These are phyloP conservation scores for Leptodermis oblonga DNA, from an alignment of 257 asterid species.

Conservation along the genomic window DNA sequence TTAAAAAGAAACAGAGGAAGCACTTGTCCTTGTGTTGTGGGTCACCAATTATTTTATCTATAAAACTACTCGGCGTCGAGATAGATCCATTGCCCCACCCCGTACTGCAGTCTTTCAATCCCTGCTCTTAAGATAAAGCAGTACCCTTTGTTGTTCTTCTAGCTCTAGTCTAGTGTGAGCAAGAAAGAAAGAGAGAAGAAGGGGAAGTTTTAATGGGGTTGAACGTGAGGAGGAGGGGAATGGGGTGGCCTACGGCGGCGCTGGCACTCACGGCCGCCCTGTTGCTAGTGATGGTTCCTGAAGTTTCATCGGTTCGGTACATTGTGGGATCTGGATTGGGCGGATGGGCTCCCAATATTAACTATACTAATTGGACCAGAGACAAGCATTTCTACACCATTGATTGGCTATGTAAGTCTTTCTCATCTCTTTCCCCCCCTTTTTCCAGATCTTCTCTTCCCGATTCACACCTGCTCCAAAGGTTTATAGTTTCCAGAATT, in stretches of 20 bases:
- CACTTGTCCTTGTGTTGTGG: neutral
- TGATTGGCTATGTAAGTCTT: slow-evolving; percentile 55
- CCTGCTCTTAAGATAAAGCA: neutral
- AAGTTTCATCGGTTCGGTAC: slow-evolving; percentile 4
- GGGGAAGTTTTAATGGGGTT: too few species aligned
- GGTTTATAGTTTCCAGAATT: neutral
- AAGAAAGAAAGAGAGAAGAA: neutral
- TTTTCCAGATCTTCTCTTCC: slow-evolving; percentile 5
- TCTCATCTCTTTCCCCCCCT: neutral
- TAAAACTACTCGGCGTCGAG: neutral
- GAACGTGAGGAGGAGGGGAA: slow-evolving; percentile 5
- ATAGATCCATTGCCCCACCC: neutral
- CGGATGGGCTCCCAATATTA: slow-evolving; percentile 45
- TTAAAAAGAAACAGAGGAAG: neutral
- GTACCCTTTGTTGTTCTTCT: neutral
- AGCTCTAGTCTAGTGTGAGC: neutral
- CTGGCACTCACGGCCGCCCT: slow-evolving; percentile 31
- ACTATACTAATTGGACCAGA: slow-evolving; percentile 59
- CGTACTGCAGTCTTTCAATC: neutral
- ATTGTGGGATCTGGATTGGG: slow-evolving; percentile 11
- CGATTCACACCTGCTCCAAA: neutral
- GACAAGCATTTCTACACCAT: slow-evolving; percentile 44
- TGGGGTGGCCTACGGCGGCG: slow-evolving; percentile 25
- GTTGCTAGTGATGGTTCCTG: slow-evolving; percentile 11
- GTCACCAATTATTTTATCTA: neutral